Base-by-base conservation (phyloP, 331 rosid genomes). In the Malus hybrid region DNA sequence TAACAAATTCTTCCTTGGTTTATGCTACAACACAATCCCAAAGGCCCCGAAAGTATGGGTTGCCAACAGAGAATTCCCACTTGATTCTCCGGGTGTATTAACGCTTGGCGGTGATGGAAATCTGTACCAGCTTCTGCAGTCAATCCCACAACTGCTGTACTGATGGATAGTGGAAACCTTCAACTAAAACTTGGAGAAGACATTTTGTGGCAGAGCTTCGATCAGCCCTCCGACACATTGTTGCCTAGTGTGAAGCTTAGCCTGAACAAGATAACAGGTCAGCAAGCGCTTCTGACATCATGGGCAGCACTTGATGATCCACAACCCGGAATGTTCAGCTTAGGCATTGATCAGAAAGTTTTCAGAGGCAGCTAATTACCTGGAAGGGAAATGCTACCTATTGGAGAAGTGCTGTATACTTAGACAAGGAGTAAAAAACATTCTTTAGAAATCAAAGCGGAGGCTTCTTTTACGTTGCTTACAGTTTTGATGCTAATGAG, bases 1-100 rank as follows among this genome's bases (percentile, higher is more conserved):
- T 58, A 80, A 90, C 3, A 87, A 84, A 6, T 85, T 78, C 80
- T 88, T 88, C 74, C 75, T 88, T 29, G 75, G 75, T 5, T 6
- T 30, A 30, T 32, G 64, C 64, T 71, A 53, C 64, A 71, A 50
- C 28, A 70, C 18, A 52, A 29, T 28, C 24, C 63, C 74, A 28
- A 50, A 52, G 28, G 6, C 2, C 6, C 5, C 39, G 3, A 52
- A 8, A 2, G 48, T 70, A 30, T 19, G 75, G 75, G 52, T 71
- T n/a, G 75, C 65, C 56, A 71, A 71, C 65, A 55, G 52, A 32
- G 52, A 19, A 32, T n/a, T n/a, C 30, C 65, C 65, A 6, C 75
- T 71, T 12, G 52, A 71, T 55, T 71, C 50, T 11, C 52, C 65
- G 0, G 65, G 65, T n/a, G 10, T 29, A 6, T 18, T 55, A 10